Evolutionary conservation across 257 asterid species (phyloP).

Genomic region (Parsonsia alboflavescens): DNA sequence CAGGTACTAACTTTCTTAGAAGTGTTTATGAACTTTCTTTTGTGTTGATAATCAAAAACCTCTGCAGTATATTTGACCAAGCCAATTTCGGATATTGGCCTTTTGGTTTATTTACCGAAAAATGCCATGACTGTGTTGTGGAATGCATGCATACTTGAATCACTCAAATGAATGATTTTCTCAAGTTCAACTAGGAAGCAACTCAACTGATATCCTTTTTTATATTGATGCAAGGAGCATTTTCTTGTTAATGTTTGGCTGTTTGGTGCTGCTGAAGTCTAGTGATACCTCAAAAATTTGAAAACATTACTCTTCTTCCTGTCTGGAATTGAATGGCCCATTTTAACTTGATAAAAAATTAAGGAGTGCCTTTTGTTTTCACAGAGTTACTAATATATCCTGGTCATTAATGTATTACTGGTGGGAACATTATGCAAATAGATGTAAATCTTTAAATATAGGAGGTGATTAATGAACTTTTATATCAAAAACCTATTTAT

Average conservation of each 20-base stretch:
- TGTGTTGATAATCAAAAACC: background rate
- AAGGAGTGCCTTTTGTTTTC: no score
- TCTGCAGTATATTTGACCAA: background rate
- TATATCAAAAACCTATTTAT: no score
- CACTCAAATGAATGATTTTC: background rate
- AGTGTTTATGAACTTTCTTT: background rate
- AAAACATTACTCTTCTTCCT: no score
- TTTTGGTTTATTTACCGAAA: background rate
- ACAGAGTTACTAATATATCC: no score
- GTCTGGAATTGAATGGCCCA: no score
- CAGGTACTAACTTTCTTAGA: slow-evolving; percentile 11
- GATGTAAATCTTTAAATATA: no score
- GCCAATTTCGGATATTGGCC: background rate
- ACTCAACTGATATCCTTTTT: background rate
- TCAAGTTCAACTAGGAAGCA: background rate
- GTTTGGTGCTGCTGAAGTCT: background rate
- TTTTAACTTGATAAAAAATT: no score
- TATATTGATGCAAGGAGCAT: background rate
- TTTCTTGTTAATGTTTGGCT: background rate
- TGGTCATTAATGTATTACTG: no score
- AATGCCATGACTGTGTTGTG: background rate
- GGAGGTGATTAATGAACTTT: no score
- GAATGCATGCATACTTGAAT: background rate
- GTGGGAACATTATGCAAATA: no score
- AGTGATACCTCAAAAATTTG: no score